Base-by-base conservation (phyloP, 2,329 filamentous ascomycete species). In the Epichloe gansuensis region DNA sequence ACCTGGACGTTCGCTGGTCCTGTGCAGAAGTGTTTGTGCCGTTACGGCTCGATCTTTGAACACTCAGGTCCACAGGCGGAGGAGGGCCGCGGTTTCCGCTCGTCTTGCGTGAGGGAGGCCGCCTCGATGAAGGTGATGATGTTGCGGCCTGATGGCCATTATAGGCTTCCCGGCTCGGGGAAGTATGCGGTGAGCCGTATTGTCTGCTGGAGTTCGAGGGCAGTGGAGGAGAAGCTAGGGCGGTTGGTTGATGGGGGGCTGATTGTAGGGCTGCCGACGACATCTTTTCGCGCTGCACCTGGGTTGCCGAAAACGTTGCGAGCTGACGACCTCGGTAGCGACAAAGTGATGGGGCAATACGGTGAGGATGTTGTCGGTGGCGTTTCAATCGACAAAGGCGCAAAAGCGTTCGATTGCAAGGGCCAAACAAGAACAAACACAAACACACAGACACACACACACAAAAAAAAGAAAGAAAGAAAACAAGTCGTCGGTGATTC, bases 261-360 rank as follows among this genome's bases (percentile, higher is more conserved):
- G 77, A 71, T 68, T 84, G 81, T 64, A 85, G 70, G 60, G 77
- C 77, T 72, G 81, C 77, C 67, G 77, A 81, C 69, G 63, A 68
- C 66, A 68, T 69, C 53, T 62, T 68, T 55, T 13, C 58, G 60
- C 58, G 58, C 58, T 53, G 40, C 51, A 52, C 49, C 42, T 44
- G 38, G 27, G 50, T 51, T 51, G 45, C 50, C 25, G n/a, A 40
- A 47, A 17, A 40, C 5, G 12, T 40, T 17, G 36, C 36, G 38
- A 52, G 45, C 51, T 27, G 51, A 52, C 53, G 52, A 51, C n/a
- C 17, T 45, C 34, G 40, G 41, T 35, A 21, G 40, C 52, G 49
- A 31, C 31, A 8, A 31, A 11, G 34, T 17, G 34, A n/a, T 43
- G 34, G 35, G 39, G 25, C 21, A 34, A 38, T 36, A 39, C 39